These are phyloP conservation scores for Saccharomycopsis olivae DNA, from an alignment of 805 yeast genomes.

Conservation along the genomic window DNA sequence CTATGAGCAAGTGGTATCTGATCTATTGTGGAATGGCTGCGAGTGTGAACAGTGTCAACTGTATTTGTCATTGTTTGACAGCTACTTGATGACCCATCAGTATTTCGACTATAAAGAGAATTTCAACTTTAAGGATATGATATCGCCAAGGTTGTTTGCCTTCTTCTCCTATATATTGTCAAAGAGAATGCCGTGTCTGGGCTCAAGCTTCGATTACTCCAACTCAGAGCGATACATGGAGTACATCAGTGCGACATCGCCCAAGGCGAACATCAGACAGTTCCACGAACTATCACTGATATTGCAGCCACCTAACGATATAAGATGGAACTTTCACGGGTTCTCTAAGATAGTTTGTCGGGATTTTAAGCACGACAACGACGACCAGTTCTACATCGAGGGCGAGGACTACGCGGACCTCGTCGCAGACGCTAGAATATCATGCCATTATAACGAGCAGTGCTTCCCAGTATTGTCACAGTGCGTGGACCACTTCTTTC, in stretches of 20 bases:
- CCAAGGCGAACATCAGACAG: not conserved
- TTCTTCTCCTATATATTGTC: slow-evolving; percentile 36
- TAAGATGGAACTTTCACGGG: slow-evolving; percentile 40
- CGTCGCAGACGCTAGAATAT: slow-evolving; percentile 13
- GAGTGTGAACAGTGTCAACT: slow-evolving; percentile 44
- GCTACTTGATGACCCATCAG: slow-evolving; percentile 52
- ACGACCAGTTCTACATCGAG: slow-evolving; percentile 15
- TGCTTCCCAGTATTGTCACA: slow-evolving; percentile 31
- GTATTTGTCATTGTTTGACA: slow-evolving; percentile 42
- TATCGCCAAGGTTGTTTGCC: slow-evolving; percentile 47
- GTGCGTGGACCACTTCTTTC: slow-evolving; percentile 38
- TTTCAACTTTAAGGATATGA: slow-evolving; percentile 46
- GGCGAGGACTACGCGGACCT: slow-evolving; percentile 13
- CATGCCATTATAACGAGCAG: slow-evolving; percentile 35
- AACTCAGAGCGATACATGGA: too few relatives aligned
- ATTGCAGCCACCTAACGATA: slow-evolving; percentile 5
- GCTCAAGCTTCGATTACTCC: not conserved
- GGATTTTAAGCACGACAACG: slow-evolving; percentile 15
- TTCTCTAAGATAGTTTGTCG: slow-evolving; percentile 20
- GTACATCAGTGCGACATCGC: not conserved
- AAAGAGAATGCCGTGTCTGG: slow-evolving; percentile 23
- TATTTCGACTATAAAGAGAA: slow-evolving; percentile 35
- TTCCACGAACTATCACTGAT: not conserved
- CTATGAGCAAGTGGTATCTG: slow-evolving; percentile 62
- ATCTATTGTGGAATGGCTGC: slow-evolving; percentile 71